Base-by-base conservation (phyloP, 1,284 basidiomycete species). In the Golubevia pallescens region DNA sequence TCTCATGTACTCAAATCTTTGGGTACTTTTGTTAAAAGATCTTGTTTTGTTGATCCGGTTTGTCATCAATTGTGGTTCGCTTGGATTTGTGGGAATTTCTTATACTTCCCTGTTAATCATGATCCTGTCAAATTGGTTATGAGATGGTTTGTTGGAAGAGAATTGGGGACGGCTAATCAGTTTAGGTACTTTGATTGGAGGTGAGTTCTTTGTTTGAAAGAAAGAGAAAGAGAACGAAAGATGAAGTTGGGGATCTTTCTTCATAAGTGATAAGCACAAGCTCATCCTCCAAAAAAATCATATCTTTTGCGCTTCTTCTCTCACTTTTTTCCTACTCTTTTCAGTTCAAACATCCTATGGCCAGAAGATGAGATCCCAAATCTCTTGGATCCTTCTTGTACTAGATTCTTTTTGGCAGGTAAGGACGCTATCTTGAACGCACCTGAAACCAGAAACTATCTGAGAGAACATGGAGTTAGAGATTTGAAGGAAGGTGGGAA, bases 31-130 rank as follows among this genome's bases (percentile, higher is more conserved):
- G 38, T 84, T 1, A 61, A 66, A n/a, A 64, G 81, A 7, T 63
- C 57, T n/a, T 73, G 79, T 61, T 74, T 84, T 48, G 77, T 84
- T 52, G 81, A 84, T 57, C 81, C 81, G 1, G 78, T 84, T 3
- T 78, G 77, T 58, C 75, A 82, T 56, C 71, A 78, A 59, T 69
- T 83, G 6, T 83, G 78, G 78, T 70, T 75, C 10, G 78, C 78
- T 1, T 69, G 74, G 28, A 68, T 83, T 3, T 78, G 74, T 62
- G 61, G 65, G 53, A 80, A 80, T 58, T 81, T 84, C 59, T 51
- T 84, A 32, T 83, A 83, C 66, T 19, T 23, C n/a, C n/a, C 34
- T 58, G 23, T 28, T 19, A 19, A n/a, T 32, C n/a, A 58, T 8
- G 32, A 32, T 32, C 6, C n/a, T 38, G 32, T 58, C 34, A 75